Percentiles rank a stretch among this genome's conserved stretches.
Conservation (phyloP, 352 stramenopile genomes). For the Pythium phragmiticola region DNA sequence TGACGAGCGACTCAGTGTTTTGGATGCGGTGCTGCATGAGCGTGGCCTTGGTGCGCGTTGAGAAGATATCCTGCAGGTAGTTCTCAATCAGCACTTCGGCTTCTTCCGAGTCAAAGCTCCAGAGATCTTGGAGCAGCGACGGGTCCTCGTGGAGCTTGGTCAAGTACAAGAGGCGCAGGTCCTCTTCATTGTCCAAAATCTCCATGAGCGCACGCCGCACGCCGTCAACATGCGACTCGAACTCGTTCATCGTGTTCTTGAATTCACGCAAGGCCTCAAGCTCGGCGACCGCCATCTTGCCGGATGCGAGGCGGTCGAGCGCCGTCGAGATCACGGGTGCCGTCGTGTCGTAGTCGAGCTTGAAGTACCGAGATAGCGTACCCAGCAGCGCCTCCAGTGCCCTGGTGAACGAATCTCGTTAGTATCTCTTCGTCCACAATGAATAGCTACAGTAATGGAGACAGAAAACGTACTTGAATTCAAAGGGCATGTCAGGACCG, state of each 20-base stretch:
- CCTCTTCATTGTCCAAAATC: slow-evolving; percentile 68
- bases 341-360: slow-evolving; percentile 43
- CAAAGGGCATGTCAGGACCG: slow-evolving; percentile 46
- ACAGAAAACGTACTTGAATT: slow-evolving; percentile 57
- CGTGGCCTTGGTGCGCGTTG: slow-evolving; percentile 62
- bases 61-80: slow-evolving; percentile 80
- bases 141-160: slow-evolving; percentile 68
- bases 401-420: not conserved
- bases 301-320: slow-evolving; percentile 49
- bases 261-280: slow-evolving; percentile 61
- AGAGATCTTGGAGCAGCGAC: slow-evolving; percentile 47
- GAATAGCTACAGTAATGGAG: not conserved
- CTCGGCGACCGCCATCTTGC: slow-evolving; percentile 42
- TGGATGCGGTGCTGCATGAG: slow-evolving; percentile 73
- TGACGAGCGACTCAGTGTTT: slow-evolving; percentile 79
- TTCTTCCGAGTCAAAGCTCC: slow-evolving; percentile 70
- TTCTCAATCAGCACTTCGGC: slow-evolving; percentile 74
- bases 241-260: slow-evolving; percentile 75
- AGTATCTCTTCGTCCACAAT: not conserved
- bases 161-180: slow-evolving; percentile 60
- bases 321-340: slow-evolving; percentile 42
- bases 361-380: slow-evolving; percentile 58
- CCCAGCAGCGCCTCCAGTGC: slow-evolving; percentile 42
- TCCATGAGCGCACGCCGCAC: slow-evolving; percentile 64
- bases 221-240: slow-evolving; percentile 59